These are phyloP conservation scores for Alternaria triticina DNA, from an alignment of 2,329 filamentous ascomycete species.

Conservation along the genomic window DNA sequence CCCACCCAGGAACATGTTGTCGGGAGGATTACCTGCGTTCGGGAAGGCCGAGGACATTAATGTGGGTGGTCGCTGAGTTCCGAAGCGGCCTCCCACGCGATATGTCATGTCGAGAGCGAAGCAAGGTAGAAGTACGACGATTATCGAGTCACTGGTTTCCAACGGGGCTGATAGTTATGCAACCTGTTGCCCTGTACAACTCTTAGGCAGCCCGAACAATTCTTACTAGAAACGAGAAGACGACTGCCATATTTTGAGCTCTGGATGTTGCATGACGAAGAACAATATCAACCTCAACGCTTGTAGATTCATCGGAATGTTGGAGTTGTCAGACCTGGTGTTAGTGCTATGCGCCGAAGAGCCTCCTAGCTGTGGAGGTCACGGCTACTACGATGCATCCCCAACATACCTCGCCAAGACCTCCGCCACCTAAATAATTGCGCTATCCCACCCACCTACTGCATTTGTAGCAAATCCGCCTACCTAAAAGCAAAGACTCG, in stretches of 20 bases:
- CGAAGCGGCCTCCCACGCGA: slow-evolving; percentile 6
- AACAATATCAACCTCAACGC: neutral
- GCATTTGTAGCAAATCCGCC: neutral
- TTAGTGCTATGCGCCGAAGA: neutral
- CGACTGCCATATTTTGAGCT: neutral
- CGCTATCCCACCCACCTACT: slow-evolving; percentile 7
- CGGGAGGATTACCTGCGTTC: slow-evolving; percentile 19
- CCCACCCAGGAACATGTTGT: slow-evolving; percentile 16
- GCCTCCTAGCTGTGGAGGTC: neutral
- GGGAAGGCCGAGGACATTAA: slow-evolving; percentile 12
- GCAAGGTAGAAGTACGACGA: neutral
- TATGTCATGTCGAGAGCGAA: slow-evolving; percentile 12
- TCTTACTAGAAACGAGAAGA: neutral
- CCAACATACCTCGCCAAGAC: slow-evolving; percentile 26
- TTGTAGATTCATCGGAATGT: neutral
- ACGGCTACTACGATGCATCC: neutral
- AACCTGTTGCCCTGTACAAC: neutral
- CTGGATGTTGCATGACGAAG: neutral
- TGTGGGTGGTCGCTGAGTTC: neutral
- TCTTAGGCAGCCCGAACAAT: neutral
- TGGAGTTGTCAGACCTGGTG: neutral
- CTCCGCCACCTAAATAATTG: slow-evolving; percentile 8
- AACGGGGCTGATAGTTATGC: neutral
- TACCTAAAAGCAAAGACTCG: neutral
- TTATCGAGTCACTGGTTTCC: neutral